These are phyloP conservation scores for Ceratobasidium sp. DNA, from an alignment of 1,284 basidiomycete species.

Conservation along the genomic window DNA sequence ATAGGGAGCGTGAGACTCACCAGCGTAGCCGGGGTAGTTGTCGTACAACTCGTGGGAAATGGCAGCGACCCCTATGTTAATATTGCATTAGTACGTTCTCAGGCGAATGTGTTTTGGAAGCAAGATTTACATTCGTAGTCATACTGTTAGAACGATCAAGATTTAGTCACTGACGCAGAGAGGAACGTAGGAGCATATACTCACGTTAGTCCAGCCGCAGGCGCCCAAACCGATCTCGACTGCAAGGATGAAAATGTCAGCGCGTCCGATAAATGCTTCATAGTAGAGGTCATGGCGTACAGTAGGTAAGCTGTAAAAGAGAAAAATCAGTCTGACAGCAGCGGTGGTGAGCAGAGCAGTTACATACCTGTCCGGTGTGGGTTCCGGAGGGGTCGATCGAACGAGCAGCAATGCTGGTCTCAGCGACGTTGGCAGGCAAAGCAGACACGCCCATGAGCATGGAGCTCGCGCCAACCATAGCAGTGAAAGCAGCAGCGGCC, in stretches of 20 bases:
- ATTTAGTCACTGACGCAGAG: not conserved
- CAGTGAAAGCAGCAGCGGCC: not conserved
- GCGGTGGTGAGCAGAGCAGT: not conserved
- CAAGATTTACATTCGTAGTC: not conserved
- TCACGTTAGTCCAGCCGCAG: conserved; percentile 36
- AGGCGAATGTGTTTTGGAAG: too few relatives aligned
- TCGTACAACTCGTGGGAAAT: conserved; percentile 38
- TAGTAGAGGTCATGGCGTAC: not conserved
- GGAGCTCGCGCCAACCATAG: conserved; percentile 22
- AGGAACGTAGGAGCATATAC: not conserved
- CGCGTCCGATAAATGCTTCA: not conserved
- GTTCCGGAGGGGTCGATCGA: conserved; percentile 37
- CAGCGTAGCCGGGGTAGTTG: conserved; percentile 36
- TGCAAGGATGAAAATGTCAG: not conserved
- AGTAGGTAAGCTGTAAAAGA: conserved; percentile 26
- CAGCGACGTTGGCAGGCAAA: conserved; percentile 34
- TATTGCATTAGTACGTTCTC: not conserved
- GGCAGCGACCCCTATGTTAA: conserved; percentile 12
- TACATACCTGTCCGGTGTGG: conserved; percentile 41
- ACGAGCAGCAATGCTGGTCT: not conserved
- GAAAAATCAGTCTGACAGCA: not conserved
- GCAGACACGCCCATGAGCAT: conserved; percentile 22
- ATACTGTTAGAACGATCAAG: not conserved
- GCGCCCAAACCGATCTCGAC: conserved; percentile 31
- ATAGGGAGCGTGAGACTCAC: not conserved